These are phyloP conservation scores for Melocanna baccifera DNA, from an alignment of 176 grass and related monocot genomes.

Conservation along the genomic window DNA sequence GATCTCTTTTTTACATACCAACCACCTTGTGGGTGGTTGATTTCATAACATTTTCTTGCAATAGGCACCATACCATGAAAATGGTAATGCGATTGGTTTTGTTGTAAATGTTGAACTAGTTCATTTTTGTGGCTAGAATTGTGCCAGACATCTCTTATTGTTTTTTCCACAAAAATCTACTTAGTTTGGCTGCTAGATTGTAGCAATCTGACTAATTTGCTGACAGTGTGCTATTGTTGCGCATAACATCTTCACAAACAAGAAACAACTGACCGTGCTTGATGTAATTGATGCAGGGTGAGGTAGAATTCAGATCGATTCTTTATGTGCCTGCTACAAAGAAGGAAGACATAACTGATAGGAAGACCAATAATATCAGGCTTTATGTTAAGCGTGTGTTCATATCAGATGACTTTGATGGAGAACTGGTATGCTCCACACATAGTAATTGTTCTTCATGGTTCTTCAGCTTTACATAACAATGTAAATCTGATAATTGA, in stretches of 20 bases:
- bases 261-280: neutral
- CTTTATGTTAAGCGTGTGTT: conserved; percentile 96
- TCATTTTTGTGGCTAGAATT: too few species aligned
- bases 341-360: conserved; percentile 83
- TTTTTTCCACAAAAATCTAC: too few species aligned
- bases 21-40: too few species aligned
- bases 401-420: conserved; percentile 97
- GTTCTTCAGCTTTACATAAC: neutral
- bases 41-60: too few species aligned
- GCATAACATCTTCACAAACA: neutral
- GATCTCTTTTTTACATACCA: too few species aligned
- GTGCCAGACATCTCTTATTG: too few species aligned
- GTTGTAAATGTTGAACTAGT: too few species aligned
- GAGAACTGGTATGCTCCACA: conserved; percentile 65
- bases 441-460: conserved; percentile 1
- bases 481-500: neutral
- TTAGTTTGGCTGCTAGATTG: too few species aligned
- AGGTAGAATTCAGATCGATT: conserved; percentile 97
- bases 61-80: too few species aligned
- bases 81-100: too few species aligned
- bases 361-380: conserved; percentile 93
- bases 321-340: conserved; percentile 83
- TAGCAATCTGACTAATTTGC: neutral
- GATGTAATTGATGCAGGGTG: conserved; percentile 60
- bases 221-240: neutral